Base-by-base conservation (phyloP, 2,329 filamentous ascomycete genomes). In the Lecanicillium sp. region DNA sequence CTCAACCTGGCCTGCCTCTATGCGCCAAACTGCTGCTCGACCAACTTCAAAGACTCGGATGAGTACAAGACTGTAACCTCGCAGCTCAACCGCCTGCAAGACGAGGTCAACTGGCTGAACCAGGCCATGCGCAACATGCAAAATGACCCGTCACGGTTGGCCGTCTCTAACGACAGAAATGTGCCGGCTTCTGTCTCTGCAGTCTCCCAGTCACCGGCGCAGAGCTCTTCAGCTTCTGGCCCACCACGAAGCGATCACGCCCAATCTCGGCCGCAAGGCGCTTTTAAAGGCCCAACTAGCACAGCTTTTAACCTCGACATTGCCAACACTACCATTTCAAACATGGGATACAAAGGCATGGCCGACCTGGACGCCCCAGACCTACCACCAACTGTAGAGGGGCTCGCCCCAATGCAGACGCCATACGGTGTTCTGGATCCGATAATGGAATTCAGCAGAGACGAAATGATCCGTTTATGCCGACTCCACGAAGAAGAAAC, bases 31-130 rank as follows among this genome's bases (percentile, higher is more conserved):
- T 80, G 78, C 56, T 80, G 76, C 55, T 64, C 75, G 45, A 89
- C 78, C 65, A 87, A 77, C 59, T 88, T 95, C 71, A 92, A 90
- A 59, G 89, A 95, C 52, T 88, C 87, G 33, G 85, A 94, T 9
- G 89, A 95, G 57, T 95, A 88, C 68, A 85, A 80, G 53, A 74
- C 80, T 28, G 87, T 95, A 79, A 76, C 78, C 39, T 68, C 73
- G 25, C 83, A 92, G 48, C 77, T 95, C 43, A 65, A 68, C 9
- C 72, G 74, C 8, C 71, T 95, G 17, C 88, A 95, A 58, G 81
- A 90, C 39, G 87, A 95, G 62, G 83, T 95, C 52, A 80, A 85
- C 43, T 73, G 73, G 46, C 73, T 96, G 22, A 85, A 82, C 53
- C 75, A 76, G 43, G 84, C 74, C 50, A 67, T 95, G 53, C 83